Base-by-base conservation (phyloP, 345 rosid species). In the Jatropha curcas region DNA sequence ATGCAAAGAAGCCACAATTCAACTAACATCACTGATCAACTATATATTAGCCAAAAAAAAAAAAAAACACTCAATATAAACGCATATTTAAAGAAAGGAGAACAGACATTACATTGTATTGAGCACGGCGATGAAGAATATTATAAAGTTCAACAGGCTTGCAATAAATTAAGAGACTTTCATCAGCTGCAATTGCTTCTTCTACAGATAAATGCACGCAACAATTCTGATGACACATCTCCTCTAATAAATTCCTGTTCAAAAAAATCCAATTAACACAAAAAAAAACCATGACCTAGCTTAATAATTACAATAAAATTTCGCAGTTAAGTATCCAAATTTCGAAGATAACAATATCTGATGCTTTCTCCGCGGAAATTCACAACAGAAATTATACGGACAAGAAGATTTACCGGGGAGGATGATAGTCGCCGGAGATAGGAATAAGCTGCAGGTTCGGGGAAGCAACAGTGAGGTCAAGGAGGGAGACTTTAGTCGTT, bases 121-220 rank as follows among this genome's bases (percentile, higher is more conserved):
- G 72, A 50, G 80, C 67, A n/a, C 80, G 80, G 59, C 55, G 52
- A 72, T 55, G 76, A 28, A 77, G 76, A 45, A 77, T 77, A 50
- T 77, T 77, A 62, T 77, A 77, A 39, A 77, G 80, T 31, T 77
- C 80, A 43, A 77, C 80, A 30, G 80, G 80, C 72, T 77, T 77
- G 80, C 80, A 77, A 65, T 77, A 77, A 7, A 77, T 71, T 20
- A 77, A 30, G 27, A 77, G 76, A 28, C 68, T 71, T 57, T 77
- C 80, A 17, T 77, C 80, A 31, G 76, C 72, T 33, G 72, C 71
- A 22, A 77, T 33, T 45, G 60, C 67, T 50, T 65, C 80, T 0
- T 34, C 77, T 2, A 19, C 60, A 7, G 76, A 72, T 58, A 67
- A 67, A 66, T 66, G 80, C 68, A 56, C 55, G 58, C 76, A 66